A percentile compares a stretch with the other conserved stretches of the same genome.
Evolutionary conservation across 768 basidiomycete species (phyloP).

Genomic region (Leccinellum luteum): DNA sequence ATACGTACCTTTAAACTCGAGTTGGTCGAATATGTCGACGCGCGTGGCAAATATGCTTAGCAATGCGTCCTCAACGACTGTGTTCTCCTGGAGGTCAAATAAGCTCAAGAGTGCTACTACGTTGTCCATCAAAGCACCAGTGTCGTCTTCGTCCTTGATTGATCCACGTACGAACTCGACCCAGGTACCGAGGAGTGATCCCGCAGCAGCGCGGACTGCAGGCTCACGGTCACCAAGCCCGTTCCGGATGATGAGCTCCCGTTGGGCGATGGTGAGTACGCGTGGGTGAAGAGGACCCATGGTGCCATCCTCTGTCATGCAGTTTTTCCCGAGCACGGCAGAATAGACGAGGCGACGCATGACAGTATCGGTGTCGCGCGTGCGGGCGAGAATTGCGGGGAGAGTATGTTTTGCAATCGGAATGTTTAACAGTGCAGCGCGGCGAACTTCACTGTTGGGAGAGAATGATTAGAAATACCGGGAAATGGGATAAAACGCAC

Average conservation of each 20-base stretch:
- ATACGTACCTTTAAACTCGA: constrained; percentile 67
- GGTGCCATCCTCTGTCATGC: constrained; percentile 29
- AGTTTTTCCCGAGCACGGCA: constrained; percentile 49
- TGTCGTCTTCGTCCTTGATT: constrained; percentile 36
- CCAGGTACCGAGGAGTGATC: constrained; percentile 72
- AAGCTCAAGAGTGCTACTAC: constrained; percentile 49
- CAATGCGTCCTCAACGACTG: constrained; percentile 72
- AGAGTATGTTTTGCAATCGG: constrained; percentile 56
- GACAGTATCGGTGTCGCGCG: constrained; percentile 73
- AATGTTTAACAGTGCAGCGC: constrained; percentile 71
- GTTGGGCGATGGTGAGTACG: constrained; percentile 63
- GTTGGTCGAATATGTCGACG: constrained; percentile 59
- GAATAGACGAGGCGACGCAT: constrained; percentile 75
- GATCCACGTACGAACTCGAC: constrained; percentile 51
- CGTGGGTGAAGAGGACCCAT: constrained; percentile 63
- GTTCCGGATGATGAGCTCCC: constrained; percentile 74
- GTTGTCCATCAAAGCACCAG: constrained; percentile 34
- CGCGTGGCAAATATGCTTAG: constrained; percentile 66
- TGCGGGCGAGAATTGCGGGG: constrained; percentile 66
- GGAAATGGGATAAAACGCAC: constrained; percentile 43
- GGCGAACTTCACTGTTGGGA: constrained; percentile 75
- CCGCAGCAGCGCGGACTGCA: constrained; percentile 68
- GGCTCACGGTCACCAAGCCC: constrained; percentile 87
- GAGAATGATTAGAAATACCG: background rate
- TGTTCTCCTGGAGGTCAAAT: constrained; percentile 58